phyloP scores from a whole-genome alignment of 306 rosid species.

The Castanospermum australe region DNA sequence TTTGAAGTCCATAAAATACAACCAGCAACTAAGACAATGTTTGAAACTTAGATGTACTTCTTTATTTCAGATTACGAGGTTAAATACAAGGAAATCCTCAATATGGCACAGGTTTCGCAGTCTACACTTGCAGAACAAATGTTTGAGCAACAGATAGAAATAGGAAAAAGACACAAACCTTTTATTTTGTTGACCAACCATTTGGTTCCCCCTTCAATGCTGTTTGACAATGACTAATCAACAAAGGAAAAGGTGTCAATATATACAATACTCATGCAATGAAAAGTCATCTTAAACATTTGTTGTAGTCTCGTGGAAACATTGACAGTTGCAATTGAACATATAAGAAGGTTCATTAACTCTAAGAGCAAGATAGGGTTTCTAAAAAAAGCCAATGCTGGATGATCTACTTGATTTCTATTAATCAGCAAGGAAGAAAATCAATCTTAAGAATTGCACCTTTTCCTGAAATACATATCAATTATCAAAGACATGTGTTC shows the following conservation, averaged over 20 bases:
- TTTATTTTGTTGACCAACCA: constrained; percentile 84
- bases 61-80: neutral
- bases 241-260: constrained; percentile 29
- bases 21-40: too few species aligned
- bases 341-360: neutral
- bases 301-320: neutral
- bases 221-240: constrained; percentile 58
- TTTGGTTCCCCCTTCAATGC: constrained; percentile 79
- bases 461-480: neutral
- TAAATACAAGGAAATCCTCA: constrained; percentile 14
- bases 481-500: neutral
- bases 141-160: neutral
- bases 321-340: neutral
- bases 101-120: neutral
- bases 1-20: too few species aligned
- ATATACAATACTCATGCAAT: neutral
- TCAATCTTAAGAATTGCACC: neutral
- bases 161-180: constrained; percentile 51
- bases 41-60: neutral
- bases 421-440: neutral
- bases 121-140: neutral
- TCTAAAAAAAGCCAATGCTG: neutral
- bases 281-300: neutral
- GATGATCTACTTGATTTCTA: constrained; percentile 4
- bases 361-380: neutral